phyloP scores from a whole-genome alignment of 768 basidiomycete genomes.

The Agaricus sinodeliciosus region DNA sequence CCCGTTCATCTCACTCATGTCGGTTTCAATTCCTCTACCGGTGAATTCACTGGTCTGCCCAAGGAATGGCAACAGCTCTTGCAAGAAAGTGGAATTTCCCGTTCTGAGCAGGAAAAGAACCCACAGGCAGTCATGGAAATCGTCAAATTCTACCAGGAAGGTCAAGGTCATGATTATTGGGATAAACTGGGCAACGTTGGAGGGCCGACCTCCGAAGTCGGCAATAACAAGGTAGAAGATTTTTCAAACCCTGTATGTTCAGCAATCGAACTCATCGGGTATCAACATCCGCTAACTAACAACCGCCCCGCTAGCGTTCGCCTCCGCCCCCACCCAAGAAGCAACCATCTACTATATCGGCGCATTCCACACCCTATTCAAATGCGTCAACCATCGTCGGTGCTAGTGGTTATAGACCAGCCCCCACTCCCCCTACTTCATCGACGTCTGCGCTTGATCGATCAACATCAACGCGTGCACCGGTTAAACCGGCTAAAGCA shows the following conservation, averaged over 20 bases:
- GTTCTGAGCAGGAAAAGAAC: slow-evolving; percentile 93
- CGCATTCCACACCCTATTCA: slow-evolving; percentile 20
- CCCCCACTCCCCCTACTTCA: slow-evolving; percentile 64
- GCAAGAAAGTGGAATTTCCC: slow-evolving; percentile 92
- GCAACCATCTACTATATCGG: slow-evolving; percentile 19
- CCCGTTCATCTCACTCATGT: slow-evolving; percentile 99
- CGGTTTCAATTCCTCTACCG: slow-evolving; percentile 97
- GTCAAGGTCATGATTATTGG: slow-evolving; percentile 69
- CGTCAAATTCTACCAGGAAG: slow-evolving; percentile 96
- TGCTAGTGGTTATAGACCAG: slow-evolving; percentile 64
- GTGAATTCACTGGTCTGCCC: slow-evolving; percentile 95
- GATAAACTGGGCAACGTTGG: slow-evolving; percentile 73
- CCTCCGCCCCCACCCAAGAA: slow-evolving; percentile 48
- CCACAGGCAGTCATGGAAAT: slow-evolving; percentile 98
- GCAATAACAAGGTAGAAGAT: slow-evolving; percentile 33
- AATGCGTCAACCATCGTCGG: slow-evolving; percentile 22
- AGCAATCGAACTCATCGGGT: slow-evolving; percentile 13
- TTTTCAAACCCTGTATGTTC: slow-evolving; percentile 51
- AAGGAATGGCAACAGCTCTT: slow-evolving; percentile 99
- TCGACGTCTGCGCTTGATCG: slow-evolving; percentile 73
- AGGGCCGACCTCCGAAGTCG: slow-evolving; percentile 3
- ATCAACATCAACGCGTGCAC: slow-evolving; percentile 79
- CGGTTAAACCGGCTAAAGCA: slow-evolving; percentile 42
- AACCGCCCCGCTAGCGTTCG: slow-evolving; percentile 28
- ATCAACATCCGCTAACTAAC: slow-evolving; percentile 8